Base-by-base conservation (phyloP, 805 yeast species). In the Yamadazyma kitorensis region DNA sequence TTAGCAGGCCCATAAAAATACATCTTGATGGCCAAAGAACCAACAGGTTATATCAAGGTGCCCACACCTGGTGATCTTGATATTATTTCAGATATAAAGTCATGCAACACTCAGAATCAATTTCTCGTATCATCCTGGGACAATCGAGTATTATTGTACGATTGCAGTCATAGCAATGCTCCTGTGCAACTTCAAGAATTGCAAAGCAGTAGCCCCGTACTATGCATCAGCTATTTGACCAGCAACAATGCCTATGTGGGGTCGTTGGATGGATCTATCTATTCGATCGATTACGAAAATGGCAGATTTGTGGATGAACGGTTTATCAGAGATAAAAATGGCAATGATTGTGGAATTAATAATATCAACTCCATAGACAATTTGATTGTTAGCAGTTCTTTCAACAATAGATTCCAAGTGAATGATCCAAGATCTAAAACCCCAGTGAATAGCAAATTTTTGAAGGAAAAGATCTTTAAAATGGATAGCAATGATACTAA, bases 101-200 rank as follows among this genome's bases (percentile, higher is more conserved):
- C 71, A 50, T 54, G 71, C 2, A 66, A 67, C 2, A 12, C 26
- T 4, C 39, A 43, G 8, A 35, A 48, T n/a, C 65, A 67, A 31
- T 56, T 80, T 10, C 51, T 75, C 3, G 74, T 65, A 1, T 63
- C 81, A 2, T 61, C 80, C 0, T 81, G 87, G 86, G 84, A 78
- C 44, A 70, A 75, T 3, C 48, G 61, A 3, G 48, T 78, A 0
- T 48, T 64, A 4, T 52, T 76, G 3, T 78, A 69, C 47, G 68
- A 69, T 39, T 35, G 36, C 17, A 13, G 16, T 13, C 22, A 32
- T 16, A 22, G 24, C 3, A 33, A 37, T 2, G 17, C 2, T 10
- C 6, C 37, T 10, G 14, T 9, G 1, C 4, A 18, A 19, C 2
- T 36, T 4, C 29, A 41, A 10, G 26, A 33, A 27, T 27, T 49